Percentiles rank a stretch among this genome's conserved stretches.
Conservation (phyloP, 1,139 yeast species). For the Yamadazyma membranifaciens region DNA sequence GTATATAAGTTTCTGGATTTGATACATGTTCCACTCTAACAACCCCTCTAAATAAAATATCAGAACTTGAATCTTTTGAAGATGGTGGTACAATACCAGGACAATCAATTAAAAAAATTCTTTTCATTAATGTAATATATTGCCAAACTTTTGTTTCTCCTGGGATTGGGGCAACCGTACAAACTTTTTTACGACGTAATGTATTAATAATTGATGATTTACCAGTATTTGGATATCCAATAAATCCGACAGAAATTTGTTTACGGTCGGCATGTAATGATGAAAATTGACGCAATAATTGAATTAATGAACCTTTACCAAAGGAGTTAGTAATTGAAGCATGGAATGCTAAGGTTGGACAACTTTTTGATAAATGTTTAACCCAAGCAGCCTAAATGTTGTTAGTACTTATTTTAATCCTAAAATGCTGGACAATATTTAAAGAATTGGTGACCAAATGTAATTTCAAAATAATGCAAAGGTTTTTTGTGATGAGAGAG, state of each 20-base stretch:
- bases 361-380: slow-evolving; percentile 84
- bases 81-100: slow-evolving; percentile 99
- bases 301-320: slow-evolving; percentile 96
- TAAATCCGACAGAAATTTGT: slow-evolving; percentile 94
- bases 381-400: slow-evolving; percentile 93
- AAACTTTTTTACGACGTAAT: slow-evolving; percentile 89
- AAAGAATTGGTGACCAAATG: too few relatives aligned
- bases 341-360: slow-evolving; percentile 96
- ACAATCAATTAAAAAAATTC: slow-evolving; percentile 92
- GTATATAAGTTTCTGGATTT: slow-evolving; percentile 92
- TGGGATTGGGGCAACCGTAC: slow-evolving; percentile 97
- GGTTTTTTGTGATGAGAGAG: slow-evolving; percentile 4
- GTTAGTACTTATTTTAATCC: slow-evolving; percentile 41
- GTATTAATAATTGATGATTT: slow-evolving; percentile 95
- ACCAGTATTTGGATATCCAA: slow-evolving; percentile 97
- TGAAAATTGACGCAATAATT: slow-evolving; percentile 88
- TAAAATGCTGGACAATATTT: too few relatives aligned
- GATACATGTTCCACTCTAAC: slow-evolving; percentile 97
- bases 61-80: slow-evolving; percentile 85
- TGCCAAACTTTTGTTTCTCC: slow-evolving; percentile 99
- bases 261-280: slow-evolving; percentile 88
- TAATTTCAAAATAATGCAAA: too few relatives aligned
- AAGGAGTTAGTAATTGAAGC: slow-evolving; percentile 96
- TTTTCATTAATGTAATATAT: slow-evolving; percentile 93
- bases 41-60: slow-evolving; percentile 92